These are phyloP conservation scores for Danielia reshetovae DNA, from an alignment of 805 yeast genomes.

Conservation along the genomic window DNA sequence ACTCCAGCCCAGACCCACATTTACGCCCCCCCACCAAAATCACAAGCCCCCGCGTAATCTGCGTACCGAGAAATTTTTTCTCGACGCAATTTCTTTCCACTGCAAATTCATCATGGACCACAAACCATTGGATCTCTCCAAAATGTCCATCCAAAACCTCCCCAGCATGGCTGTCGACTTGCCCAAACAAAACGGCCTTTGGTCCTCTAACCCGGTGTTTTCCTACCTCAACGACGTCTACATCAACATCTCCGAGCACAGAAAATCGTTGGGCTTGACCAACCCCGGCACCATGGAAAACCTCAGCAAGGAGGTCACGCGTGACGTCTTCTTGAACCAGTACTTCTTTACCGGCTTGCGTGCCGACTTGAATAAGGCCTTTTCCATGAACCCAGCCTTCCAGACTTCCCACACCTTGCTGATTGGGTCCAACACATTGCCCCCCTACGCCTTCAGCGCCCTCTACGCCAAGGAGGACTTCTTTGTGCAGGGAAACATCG, in stretches of 20 bases:
- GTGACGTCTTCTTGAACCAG: conserved; percentile 87
- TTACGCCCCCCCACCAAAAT: conserved; percentile 3
- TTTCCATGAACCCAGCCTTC: conserved; percentile 88
- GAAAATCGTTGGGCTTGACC: conserved; percentile 73
- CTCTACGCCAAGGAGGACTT: conserved; percentile 81
- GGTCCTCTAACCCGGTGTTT: conserved; percentile 82
- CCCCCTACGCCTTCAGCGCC: conserved; percentile 88
- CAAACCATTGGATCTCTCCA: conserved; percentile 37
- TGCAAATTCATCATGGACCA: not conserved
- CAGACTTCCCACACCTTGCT: conserved; percentile 94
- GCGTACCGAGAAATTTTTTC: conserved; percentile 6
- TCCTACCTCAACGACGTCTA: conserved; percentile 75
- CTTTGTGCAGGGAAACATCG: conserved; percentile 88
- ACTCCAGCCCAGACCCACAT: conserved; percentile 3
- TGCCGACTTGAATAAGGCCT: conserved; percentile 93
- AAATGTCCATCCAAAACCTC: conserved; percentile 52
- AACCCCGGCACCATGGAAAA: conserved; percentile 96
- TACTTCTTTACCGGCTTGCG: conserved; percentile 92
- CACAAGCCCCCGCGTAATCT: conserved; percentile 2
- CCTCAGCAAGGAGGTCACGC: conserved; percentile 86
- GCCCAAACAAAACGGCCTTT: conserved; percentile 54
- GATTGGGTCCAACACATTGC: conserved; percentile 78
- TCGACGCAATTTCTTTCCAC: not conserved
- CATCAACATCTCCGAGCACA: conserved; percentile 66
- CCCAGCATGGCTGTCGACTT: conserved; percentile 54